Percentiles rank a stretch among this genome's conserved stretches.
These are phyloP conservation scores for Phytophthora chlamydospora DNA, from an alignment of 352 stramenopile genomes.

Conservation along the genomic window DNA sequence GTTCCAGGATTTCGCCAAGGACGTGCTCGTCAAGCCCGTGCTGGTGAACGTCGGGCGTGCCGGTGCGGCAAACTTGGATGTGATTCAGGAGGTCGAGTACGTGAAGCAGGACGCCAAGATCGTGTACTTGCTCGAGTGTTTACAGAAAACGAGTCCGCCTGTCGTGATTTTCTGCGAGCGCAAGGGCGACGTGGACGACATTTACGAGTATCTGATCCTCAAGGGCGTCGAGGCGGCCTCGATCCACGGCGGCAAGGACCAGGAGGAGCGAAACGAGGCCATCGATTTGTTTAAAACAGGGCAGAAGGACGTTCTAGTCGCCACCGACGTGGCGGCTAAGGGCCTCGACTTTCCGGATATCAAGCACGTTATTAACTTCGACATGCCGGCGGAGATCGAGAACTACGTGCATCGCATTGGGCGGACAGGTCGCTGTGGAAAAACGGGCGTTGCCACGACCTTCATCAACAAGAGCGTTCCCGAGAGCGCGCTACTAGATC, in stretches of 20 bases:
- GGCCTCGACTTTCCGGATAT: constrained; percentile 99
- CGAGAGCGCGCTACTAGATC: constrained; percentile 96
- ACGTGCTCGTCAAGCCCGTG: constrained; percentile 95
- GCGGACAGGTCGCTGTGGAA: constrained; percentile 97
- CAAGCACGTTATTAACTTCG: constrained; percentile 99
- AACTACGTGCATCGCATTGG: constrained; percentile 99
- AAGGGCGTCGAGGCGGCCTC: constrained; percentile 96
- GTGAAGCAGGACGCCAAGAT: constrained; percentile 99
- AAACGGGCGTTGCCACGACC: constrained; percentile 98
- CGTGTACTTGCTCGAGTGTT: constrained; percentile 97
- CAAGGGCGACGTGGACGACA: constrained; percentile 98
- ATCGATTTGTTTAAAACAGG: constrained; percentile 95
- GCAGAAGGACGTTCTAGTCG: constrained; percentile 97
- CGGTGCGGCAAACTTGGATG: constrained; percentile 98
- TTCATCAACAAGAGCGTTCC: constrained; percentile 99
- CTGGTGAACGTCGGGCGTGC: constrained; percentile 99
- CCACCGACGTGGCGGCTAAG: constrained; percentile 98
- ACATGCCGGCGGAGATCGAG: constrained; percentile 99
- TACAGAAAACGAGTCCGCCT: constrained; percentile 98
- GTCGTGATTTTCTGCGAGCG: constrained; percentile 98
- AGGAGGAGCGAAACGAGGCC: constrained; percentile 97
- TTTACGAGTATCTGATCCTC: constrained; percentile 98
- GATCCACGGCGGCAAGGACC: constrained; percentile 98
- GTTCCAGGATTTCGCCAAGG: constrained; percentile 99
- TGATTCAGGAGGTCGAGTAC: constrained; percentile 99